Percentiles rank a stretch among this genome's conserved stretches.
phyloP scores from a whole-genome alignment of 192 early-diverging fungal genomes.

The Rhizophagus prolifer region DNA sequence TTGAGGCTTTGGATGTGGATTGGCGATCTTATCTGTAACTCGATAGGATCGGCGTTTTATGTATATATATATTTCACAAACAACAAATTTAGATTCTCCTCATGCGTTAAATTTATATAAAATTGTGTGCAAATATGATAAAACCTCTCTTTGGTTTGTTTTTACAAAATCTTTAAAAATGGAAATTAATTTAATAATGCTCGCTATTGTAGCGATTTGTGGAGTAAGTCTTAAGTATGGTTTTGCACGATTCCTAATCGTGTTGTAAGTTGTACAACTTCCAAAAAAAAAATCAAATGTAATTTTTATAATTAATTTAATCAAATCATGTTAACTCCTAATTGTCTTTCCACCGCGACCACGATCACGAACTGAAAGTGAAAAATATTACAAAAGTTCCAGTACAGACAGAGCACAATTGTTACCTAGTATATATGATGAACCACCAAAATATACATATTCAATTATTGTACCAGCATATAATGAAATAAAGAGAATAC shows the following conservation, averaged over 20 bases:
- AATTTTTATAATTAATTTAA: no score
- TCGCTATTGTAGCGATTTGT: not conserved
- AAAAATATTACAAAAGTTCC: conserved; percentile 52
- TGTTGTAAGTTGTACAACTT: not conserved
- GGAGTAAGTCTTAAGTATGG: not conserved
- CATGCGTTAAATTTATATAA: no score
- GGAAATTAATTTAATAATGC: not conserved
- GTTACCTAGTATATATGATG: conserved; percentile 49
- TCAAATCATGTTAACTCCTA: not conserved
- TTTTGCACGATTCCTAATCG: not conserved
- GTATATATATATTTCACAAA: no score
- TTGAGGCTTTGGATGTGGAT: no score
- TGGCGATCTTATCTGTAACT: no score
- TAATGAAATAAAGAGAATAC: conserved; percentile 84
- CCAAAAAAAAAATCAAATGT: no score
- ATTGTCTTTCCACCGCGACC: conserved; percentile 41
- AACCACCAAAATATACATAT: conserved; percentile 51
- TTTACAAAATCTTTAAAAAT: not conserved
- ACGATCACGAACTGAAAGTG: conserved; percentile 48
- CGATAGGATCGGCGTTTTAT: no score
- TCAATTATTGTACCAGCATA: conserved; percentile 89
- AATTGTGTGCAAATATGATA: no score
- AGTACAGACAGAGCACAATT: conserved; percentile 32
- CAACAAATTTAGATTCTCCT: no score
- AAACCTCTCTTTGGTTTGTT: no score